Evolutionary conservation across 352 stramenopile genomes (phyloP), one percentile per base, ranked within the genome.

Genomic region (Phytopythium vexans): DNA sequence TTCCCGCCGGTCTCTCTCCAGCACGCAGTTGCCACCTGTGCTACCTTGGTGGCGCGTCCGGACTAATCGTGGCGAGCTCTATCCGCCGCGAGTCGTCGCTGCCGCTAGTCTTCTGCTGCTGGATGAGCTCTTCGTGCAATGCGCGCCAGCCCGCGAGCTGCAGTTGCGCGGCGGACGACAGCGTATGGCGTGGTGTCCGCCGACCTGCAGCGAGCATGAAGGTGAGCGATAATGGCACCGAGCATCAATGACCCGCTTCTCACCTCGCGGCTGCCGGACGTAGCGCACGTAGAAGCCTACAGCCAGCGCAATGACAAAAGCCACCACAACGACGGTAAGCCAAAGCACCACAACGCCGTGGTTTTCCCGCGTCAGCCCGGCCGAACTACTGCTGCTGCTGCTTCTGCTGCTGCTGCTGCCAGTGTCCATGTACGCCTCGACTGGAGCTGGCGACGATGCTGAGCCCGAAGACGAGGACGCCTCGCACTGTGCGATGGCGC

Each of bases 81-180:
- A 41, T 31, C 32, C 41, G 33, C 5, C 15, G 33, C 46, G 33
- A 35, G 32, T 32, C 33, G 21, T 48, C 14, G n/a, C n/a, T 9
- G 33, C 34, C 31, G 35, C 47, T 27, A 9, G n/a, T 21, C 41
- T 68, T 66, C 60, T 72, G 54, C 27, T 62, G 64, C 45, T 70
- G 62, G 47, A 77, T 72, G 39, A 77, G 38, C 14, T 74, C 36
- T 38, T 72, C 55, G 14, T 70, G 47, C 21, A 74, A 27, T 6
- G 55, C 58, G 11, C 62, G 42, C 68, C 68, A 77, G 34, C 58
- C 62, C 11, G 66, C 66, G 9, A 77, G 50, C 40, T 66, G 46
- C 41, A 77, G 53, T 6, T 42, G 47, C 33, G 47, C 42, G 36
- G 42, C 58, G 12, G 62, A 54, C 36, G 64, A 70, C 51, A 46